phyloP scores from a whole-genome alignment of 2,329 filamentous ascomycete species.

The Trichoderma simmonsii region DNA sequence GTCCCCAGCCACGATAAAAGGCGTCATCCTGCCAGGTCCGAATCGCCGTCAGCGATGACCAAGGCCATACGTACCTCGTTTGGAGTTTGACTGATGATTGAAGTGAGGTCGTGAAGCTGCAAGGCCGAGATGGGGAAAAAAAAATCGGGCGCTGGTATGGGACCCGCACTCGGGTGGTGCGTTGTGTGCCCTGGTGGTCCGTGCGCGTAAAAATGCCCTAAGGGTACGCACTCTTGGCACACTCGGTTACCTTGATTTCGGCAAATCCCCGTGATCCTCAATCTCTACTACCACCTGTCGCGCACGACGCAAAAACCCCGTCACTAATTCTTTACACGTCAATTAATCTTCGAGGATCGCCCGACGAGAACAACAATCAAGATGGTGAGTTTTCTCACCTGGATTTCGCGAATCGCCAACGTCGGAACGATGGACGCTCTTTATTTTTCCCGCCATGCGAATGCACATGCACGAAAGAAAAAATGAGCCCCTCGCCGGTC shows the following conservation, averaged over 20 bases:
- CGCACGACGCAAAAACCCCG: conserved; percentile 30
- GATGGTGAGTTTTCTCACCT: conserved; percentile 53
- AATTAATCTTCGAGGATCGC: conserved; percentile 65
- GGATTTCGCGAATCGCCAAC: neutral
- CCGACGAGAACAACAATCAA: conserved; percentile 57
- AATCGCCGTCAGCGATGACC: conserved; percentile 29
- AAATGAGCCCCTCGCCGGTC: conserved; percentile 13
- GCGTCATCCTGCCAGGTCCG: conserved; percentile 40
- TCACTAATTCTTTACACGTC: conserved; percentile 32
- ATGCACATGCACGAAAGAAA: neutral
- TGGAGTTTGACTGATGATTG: conserved; percentile 26
- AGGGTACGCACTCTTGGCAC: conserved; percentile 29
- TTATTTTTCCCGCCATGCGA: neutral
- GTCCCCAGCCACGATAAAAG: conserved; percentile 55
- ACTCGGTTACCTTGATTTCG: conserved; percentile 34
- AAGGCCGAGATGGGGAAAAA: conserved; percentile 24
- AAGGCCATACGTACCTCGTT: conserved; percentile 44
- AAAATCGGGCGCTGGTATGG: conserved; percentile 2
- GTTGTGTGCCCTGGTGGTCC: conserved; percentile 41
- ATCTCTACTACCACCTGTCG: conserved; percentile 30
- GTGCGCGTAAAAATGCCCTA: conserved; percentile 46
- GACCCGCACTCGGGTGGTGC: conserved; percentile 28
- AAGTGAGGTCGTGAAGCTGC: conserved; percentile 25
- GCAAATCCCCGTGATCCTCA: conserved; percentile 36
- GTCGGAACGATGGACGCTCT: neutral